Conservation (phyloP, 1,284 basidiomycete species). For the Apiotrichum mycotoxinovorans region DNA sequence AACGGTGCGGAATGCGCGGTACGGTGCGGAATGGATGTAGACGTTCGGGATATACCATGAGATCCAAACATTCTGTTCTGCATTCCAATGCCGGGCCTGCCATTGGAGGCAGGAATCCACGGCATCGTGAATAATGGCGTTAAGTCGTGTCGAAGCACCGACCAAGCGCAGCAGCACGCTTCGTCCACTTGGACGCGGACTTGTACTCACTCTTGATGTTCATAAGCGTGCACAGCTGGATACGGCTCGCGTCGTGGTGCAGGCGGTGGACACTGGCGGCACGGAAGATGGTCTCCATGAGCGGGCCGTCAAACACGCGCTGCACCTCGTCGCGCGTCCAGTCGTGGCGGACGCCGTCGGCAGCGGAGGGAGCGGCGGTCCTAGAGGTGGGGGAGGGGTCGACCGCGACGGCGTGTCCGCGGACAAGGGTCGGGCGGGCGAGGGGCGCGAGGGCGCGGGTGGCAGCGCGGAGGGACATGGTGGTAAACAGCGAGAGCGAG, state of each 20-base stretch:
- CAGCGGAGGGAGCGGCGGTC: conserved; percentile 13
- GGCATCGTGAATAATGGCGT: no score
- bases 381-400: conserved; percentile 18
- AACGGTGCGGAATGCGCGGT: background rate
- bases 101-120: no score
- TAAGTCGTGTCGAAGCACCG: no score
- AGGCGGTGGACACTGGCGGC: conserved; percentile 73
- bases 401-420: conserved; percentile 41
- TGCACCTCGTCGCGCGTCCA: conserved; percentile 53
- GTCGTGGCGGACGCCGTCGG: conserved; percentile 41
- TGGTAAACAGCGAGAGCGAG: no score
- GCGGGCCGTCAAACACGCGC: conserved; percentile 57
- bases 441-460: conserved; percentile 12
- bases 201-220: conserved; percentile 87
- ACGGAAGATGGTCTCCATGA: conserved; percentile 81
- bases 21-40: no score
- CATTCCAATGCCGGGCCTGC: no score
- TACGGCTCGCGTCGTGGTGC: conserved; percentile 80
- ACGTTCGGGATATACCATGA: no score
- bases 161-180: no score
- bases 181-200: background rate
- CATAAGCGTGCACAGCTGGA: conserved; percentile 96
- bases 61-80: no score
- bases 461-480: conserved; percentile 9
- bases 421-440: conserved; percentile 16